Conservation (phyloP, 2,329 filamentous ascomycete genomes). For the Aspergillus nomiae region DNA sequence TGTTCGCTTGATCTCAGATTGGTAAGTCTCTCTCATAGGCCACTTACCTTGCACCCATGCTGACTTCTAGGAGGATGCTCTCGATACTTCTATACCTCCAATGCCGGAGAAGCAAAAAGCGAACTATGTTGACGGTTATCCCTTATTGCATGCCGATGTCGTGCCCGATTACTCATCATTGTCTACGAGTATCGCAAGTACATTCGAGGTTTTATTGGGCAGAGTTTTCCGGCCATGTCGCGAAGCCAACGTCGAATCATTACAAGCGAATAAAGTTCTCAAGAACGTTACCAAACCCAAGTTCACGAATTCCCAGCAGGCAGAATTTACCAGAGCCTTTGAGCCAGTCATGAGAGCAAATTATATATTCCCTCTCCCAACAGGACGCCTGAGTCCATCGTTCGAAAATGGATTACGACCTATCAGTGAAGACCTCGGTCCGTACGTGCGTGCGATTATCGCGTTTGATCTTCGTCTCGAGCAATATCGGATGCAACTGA, state of each 20-base stretch:
- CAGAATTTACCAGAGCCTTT: conserved; percentile 52
- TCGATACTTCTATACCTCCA: conserved; percentile 67
- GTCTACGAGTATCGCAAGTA: conserved; percentile 35
- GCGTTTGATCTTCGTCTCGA: conserved; percentile 73
- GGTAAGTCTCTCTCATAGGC: conserved; percentile 24
- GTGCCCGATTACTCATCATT: conserved; percentile 47
- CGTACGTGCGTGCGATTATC: conserved; percentile 85
- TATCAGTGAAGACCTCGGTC: conserved; percentile 77
- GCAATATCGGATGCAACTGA: conserved; percentile 64
- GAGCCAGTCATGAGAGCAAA: conserved; percentile 52
- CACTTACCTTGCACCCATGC: background rate
- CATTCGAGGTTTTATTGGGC: conserved; percentile 32
- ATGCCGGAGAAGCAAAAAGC: conserved; percentile 56
- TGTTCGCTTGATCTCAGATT: conserved; percentile 29
- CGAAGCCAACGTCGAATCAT: conserved; percentile 24
- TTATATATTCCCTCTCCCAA: conserved; percentile 34
- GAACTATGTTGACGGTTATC: conserved; percentile 58
- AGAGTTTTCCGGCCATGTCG: conserved; percentile 24
- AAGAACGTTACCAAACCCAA: conserved; percentile 23
- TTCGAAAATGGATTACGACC: conserved; percentile 72
- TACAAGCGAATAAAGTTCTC: conserved; percentile 33
- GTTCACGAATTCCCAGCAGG: conserved; percentile 31
- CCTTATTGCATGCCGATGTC: conserved; percentile 56
- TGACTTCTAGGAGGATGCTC: conserved; percentile 43
- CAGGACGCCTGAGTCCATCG: conserved; percentile 58